phyloP scores from a whole-genome alignment of 352 stramenopile species.

The Globisporangium irregulare region DNA sequence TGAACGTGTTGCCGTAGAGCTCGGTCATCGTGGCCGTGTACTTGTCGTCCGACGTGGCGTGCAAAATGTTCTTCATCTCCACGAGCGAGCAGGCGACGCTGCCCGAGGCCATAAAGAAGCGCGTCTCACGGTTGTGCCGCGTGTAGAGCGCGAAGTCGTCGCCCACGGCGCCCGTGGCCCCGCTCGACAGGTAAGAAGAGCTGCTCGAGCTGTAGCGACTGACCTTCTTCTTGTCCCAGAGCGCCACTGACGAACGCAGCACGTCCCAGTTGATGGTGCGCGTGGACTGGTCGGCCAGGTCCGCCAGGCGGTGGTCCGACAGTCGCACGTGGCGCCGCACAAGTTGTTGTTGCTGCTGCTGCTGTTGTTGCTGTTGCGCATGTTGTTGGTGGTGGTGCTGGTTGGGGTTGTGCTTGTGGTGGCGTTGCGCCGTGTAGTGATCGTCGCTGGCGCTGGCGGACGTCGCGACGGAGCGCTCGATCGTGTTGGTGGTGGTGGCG shows the following conservation, averaged over 20 bases:
- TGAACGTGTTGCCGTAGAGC: conserved; percentile 38
- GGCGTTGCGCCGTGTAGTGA: background rate
- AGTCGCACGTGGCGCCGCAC: conserved; percentile 40
- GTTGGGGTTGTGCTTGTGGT: background rate
- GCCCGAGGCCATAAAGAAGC: conserved; percentile 27
- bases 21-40: conserved; percentile 44
- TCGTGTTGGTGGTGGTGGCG: background rate
- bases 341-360: background rate
- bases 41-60: conserved; percentile 26
- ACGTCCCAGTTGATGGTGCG: conserved; percentile 29
- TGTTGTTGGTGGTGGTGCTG: background rate
- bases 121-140: conserved; percentile 22
- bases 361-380: background rate
- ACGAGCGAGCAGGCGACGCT: conserved; percentile 37
- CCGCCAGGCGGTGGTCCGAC: conserved; percentile 38
- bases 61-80: conserved; percentile 37
- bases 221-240: conserved; percentile 21
- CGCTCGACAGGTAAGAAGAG: no score
- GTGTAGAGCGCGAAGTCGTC: conserved; percentile 26
- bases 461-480: background rate
- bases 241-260: conserved; percentile 20
- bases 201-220: background rate
- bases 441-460: background rate
- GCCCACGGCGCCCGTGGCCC: background rate
- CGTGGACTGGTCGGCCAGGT: conserved; percentile 29